phyloP scores from a whole-genome alignment of 1,139 yeast species.

The Scheffersomyces quercinus region DNA sequence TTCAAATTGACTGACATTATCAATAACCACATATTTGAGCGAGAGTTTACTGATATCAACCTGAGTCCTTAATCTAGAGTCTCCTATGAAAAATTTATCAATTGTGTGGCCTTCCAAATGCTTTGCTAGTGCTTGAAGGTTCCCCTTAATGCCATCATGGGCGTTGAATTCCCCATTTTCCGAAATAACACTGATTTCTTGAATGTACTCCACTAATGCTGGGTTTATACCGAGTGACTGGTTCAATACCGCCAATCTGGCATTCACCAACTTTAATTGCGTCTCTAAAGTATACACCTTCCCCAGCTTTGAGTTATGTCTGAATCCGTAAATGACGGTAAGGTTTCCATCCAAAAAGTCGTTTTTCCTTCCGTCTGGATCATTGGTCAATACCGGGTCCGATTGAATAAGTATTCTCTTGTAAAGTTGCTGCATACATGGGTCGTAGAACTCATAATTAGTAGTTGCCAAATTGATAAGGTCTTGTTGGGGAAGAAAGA shows the following conservation, averaged over 20 bases:
- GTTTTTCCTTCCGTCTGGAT: constrained; percentile 10
- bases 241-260: constrained; percentile 28
- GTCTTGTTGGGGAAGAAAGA: constrained; percentile 35
- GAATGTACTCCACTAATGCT: constrained; percentile 21
- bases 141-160: constrained; percentile 6
- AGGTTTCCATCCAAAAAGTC: constrained; percentile 27
- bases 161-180: constrained; percentile 5
- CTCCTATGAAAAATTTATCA: constrained; percentile 16
- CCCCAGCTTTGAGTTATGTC: constrained; percentile 8
- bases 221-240: constrained; percentile 31
- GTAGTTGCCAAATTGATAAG: constrained; percentile 38
- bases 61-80: constrained; percentile 13
- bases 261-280: constrained; percentile 27
- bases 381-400: constrained; percentile 21
- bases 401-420: constrained; percentile 25
- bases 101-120: constrained; percentile 8
- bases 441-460: constrained; percentile 36
- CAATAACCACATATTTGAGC: constrained; percentile 12
- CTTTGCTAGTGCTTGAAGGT: constrained; percentile 10
- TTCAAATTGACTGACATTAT: constrained; percentile 3
- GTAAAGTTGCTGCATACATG: constrained; percentile 34
- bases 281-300: constrained; percentile 7
- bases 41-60: constrained; percentile 3
- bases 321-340: constrained; percentile 28
- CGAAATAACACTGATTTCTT: constrained; percentile 21